Evolutionary conservation across 441 rosid genomes (phyloP), one percentile per base, ranked within the genome.

Genomic region (Populus trichocarpa): DNA sequence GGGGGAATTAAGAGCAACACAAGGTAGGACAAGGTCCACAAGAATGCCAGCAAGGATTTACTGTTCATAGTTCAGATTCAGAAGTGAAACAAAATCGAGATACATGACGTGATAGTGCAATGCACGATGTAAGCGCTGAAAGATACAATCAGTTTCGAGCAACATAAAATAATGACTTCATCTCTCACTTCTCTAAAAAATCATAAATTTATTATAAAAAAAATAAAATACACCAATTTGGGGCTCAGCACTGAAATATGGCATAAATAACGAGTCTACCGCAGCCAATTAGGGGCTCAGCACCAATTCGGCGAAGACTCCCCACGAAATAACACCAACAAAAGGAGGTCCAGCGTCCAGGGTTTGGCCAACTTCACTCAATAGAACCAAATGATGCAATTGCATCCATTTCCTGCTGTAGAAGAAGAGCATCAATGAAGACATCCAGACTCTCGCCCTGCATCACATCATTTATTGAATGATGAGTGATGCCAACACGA

Each of bases 341-440:
- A 13, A 46, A 46, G 57, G 20, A 46, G 57, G 57, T 46, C 57
- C 67, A 25, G 26, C 13, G 71, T 33, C 63, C 36, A 28, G 71
- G 36, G 63, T 16, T 72, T 23, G 9, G 35, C 69, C 8, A 68
- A 16, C 23, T 23, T 86, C 80, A 88, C 69, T 36, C 79, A 33
- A 78, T 69, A 57, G 89, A 88, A 85, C 91, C 87, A 84, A 94
- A 96, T 6, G 95, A 86, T 72, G 94, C 92, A 72, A 96, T 85
- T 70, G 97, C 98, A 78, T 94, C 98, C 93, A 93, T 92, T 86
- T 96, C 98, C 86, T 94, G 94, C 81, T 81, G 96, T 68, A 94
- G 84, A 86, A 92, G 95, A 76, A 92, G 97, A 10, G 97, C 95
- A 9, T 96, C 97, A 10, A 93, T 80, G 82, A 96, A 96, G 65